These are phyloP conservation scores for Inga laurina DNA, from an alignment of 306 rosid genomes.

Conservation along the genomic window DNA sequence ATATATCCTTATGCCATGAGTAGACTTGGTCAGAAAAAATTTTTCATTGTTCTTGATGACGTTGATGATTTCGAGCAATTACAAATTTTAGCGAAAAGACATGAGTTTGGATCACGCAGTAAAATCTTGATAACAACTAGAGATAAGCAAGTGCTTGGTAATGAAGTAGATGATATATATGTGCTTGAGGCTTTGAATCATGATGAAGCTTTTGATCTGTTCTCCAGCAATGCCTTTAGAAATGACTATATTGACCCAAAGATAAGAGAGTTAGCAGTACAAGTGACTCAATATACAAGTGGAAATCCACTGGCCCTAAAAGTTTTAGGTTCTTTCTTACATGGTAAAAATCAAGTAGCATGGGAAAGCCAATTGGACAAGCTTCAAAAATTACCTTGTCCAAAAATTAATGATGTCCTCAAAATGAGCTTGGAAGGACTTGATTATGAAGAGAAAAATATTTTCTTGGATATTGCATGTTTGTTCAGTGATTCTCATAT, in stretches of 20 bases:
- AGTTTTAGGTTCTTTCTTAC: not conserved
- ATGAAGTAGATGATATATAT: not conserved
- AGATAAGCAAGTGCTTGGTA: not conserved
- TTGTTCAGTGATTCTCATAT: not conserved
- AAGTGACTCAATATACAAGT: not conserved
- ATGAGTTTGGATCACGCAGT: not conserved
- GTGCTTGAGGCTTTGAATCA: not conserved
- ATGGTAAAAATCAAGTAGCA: not conserved
- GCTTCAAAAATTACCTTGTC: not conserved
- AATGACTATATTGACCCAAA: not conserved
- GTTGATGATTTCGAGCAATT: not conserved
- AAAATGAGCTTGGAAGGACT: not conserved
- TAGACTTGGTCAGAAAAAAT: not conserved
- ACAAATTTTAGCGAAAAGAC: not conserved
- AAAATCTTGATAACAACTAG: not conserved
- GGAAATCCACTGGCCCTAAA: constrained; percentile 9
- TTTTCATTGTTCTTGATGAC: not conserved
- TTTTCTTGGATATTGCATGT: not conserved
- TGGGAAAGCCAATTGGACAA: not conserved
- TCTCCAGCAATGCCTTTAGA: not conserved
- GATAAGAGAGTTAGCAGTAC: not conserved
- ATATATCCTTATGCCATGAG: not conserved
- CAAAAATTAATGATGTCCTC: not conserved
- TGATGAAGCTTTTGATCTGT: not conserved
- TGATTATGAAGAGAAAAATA: not conserved